These are phyloP conservation scores for Tripterygium wilfordii DNA, from an alignment of 177 flowering plant species.

Conservation along the genomic window DNA sequence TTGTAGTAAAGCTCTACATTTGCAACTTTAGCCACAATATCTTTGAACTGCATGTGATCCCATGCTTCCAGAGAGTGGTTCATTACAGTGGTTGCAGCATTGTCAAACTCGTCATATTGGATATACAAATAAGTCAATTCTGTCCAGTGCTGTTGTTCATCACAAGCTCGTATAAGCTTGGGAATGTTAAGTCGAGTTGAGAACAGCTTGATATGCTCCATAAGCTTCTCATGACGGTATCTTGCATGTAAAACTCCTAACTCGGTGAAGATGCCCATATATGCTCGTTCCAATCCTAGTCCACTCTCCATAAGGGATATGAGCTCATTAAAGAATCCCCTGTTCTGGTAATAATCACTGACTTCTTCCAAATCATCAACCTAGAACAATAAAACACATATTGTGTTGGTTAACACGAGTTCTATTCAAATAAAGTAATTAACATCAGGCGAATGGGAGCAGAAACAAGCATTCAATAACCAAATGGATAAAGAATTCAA, in stretches of 20 bases:
- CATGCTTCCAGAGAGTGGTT: conserved; percentile 99
- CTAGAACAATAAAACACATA: conserved; percentile 33
- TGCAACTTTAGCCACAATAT: conserved; percentile 88
- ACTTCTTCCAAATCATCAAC: conserved; percentile 99
- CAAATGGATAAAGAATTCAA: too few relatives aligned
- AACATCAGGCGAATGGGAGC: too few relatives aligned
- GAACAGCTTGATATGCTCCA: conserved; percentile 96
- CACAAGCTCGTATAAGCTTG: conserved; percentile 94
- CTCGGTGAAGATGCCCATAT: conserved; percentile 98
- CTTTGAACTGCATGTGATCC: conserved; percentile 99
- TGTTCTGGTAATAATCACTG: conserved; percentile 89
- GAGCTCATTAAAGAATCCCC: conserved; percentile 93
- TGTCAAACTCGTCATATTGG: conserved; percentile 96
- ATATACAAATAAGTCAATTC: conserved; percentile 88
- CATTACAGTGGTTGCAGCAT: conserved; percentile 97
- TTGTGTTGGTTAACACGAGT: too few relatives aligned
- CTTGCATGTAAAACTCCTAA: conserved; percentile 95
- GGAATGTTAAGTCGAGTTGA: conserved; percentile 95
- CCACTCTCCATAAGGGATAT: conserved; percentile 99
- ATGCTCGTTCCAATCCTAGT: conserved; percentile 95
- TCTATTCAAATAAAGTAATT: too few relatives aligned
- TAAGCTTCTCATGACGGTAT: conserved; percentile 93
- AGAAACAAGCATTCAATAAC: neutral
- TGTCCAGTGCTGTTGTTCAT: conserved; percentile 97
- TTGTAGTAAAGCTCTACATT: conserved; percentile 96